These are phyloP conservation scores for Penicillium sp. DNA, from an alignment of 2,329 filamentous ascomycete genomes.

Conservation along the genomic window DNA sequence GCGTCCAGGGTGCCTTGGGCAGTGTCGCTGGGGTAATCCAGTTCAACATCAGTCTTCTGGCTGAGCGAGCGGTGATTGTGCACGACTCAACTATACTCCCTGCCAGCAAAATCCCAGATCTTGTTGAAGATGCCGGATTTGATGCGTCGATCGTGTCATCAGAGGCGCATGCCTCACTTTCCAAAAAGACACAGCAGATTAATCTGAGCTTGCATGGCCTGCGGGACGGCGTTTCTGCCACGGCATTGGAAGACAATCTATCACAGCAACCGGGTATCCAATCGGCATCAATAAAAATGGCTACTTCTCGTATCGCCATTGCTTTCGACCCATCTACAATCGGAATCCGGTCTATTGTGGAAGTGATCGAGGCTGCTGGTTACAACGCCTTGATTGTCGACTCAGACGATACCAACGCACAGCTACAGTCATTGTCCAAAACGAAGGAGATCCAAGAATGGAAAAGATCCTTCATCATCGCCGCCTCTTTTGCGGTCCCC, in stretches of 20 bases:
- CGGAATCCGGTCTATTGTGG: slow-evolving; percentile 79
- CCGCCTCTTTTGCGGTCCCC: slow-evolving; percentile 77
- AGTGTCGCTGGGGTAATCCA: slow-evolving; percentile 73
- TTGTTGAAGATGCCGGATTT: slow-evolving; percentile 87
- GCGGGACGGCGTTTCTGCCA: slow-evolving; percentile 68
- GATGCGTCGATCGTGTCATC: slow-evolving; percentile 81
- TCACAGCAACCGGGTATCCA: slow-evolving; percentile 65
- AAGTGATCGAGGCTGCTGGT: slow-evolving; percentile 74
- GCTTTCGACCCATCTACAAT: slow-evolving; percentile 68
- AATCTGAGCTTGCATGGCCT: slow-evolving; percentile 84
- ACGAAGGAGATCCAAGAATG: slow-evolving; percentile 95
- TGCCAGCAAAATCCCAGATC: slow-evolving; percentile 71
- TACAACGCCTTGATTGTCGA: slow-evolving; percentile 89
- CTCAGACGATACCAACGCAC: slow-evolving; percentile 91
- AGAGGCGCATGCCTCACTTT: slow-evolving; percentile 57
- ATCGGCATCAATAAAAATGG: slow-evolving; percentile 69
- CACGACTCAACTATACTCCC: slow-evolving; percentile 73
- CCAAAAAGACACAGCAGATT: slow-evolving; percentile 58
- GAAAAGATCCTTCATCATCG: slow-evolving; percentile 75
- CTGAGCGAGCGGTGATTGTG: slow-evolving; percentile 83
- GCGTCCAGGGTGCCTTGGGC: slow-evolving; percentile 79
- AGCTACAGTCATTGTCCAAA: slow-evolving; percentile 92
- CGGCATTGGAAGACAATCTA: slow-evolving; percentile 67
- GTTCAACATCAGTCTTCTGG: slow-evolving; percentile 92
- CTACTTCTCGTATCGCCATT: slow-evolving; percentile 71